These are phyloP conservation scores for Tetragonia tetragonoides DNA, from an alignment of 148 eudicot species.

Conservation along the genomic window DNA sequence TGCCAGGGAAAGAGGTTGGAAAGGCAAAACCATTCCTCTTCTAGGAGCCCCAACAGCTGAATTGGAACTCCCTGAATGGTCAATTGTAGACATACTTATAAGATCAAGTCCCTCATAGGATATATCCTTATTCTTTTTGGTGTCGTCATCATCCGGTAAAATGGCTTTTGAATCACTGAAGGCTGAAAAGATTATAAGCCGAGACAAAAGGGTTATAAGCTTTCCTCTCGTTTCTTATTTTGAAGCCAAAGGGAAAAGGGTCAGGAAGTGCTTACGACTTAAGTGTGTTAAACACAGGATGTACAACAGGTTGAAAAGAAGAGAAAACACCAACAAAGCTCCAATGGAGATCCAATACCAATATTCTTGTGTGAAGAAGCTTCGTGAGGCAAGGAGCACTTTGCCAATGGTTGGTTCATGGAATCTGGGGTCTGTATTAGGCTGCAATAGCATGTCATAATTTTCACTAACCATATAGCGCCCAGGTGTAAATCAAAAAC, in stretches of 20 bases:
- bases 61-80: constrained; percentile 8
- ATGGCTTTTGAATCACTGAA: constrained; percentile 43
- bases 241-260: neutral
- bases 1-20: constrained; percentile 58
- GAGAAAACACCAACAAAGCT: constrained; percentile 60
- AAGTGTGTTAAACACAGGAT: constrained; percentile 50
- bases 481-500: neutral
- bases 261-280: constrained; percentile 43
- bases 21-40: constrained; percentile 62
- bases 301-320: constrained; percentile 60
- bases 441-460: constrained; percentile 41
- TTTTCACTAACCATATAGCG: neutral
- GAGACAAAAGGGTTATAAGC: neutral
- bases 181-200: constrained; percentile 37
- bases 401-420: constrained; percentile 57
- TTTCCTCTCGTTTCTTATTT: neutral
- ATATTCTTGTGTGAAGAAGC: constrained; percentile 49
- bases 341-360: constrained; percentile 69
- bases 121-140: constrained; percentile 16
- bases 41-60: constrained; percentile 20
- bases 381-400: constrained; percentile 56
- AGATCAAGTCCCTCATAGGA: constrained; percentile 15
- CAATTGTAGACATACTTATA: constrained; percentile 18
- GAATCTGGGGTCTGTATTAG: constrained; percentile 49
- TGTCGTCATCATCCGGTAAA: constrained; percentile 36